phyloP scores from a whole-genome alignment of 2,329 filamentous ascomycete species.

The Mycocentrospora acerina region DNA sequence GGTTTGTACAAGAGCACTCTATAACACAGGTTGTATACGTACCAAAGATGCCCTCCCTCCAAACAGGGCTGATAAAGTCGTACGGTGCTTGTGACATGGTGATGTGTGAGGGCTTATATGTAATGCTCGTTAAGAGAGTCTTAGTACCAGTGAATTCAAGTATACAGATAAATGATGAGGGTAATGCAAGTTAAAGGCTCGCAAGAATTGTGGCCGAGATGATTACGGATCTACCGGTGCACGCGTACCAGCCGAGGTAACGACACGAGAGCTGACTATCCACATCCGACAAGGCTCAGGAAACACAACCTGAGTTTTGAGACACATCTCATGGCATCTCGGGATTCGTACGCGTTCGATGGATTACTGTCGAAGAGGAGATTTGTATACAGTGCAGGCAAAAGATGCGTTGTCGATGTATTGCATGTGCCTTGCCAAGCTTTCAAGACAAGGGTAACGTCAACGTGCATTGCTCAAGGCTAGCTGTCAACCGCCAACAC shows the following conservation, averaged over 20 bases:
- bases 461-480: constrained; percentile 12
- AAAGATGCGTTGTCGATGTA: too few species aligned
- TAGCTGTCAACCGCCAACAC: constrained; percentile 2
- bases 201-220: constrained; percentile 22
- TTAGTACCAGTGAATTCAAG: constrained; percentile 1
- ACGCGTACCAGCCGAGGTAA: too few species aligned
- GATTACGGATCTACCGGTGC: background rate
- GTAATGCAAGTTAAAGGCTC: too few species aligned
- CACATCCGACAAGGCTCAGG: too few species aligned
- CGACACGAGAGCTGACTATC: too few species aligned
- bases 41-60: constrained; percentile 89
- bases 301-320: too few species aligned
- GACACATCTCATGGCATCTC: too few species aligned
- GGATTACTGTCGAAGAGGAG: too few species aligned
- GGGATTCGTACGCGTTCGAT: too few species aligned
- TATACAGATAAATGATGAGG: background rate
- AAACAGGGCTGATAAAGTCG: constrained; percentile 78
- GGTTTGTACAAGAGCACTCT: background rate
- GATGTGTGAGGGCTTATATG: constrained; percentile 7
- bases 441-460: constrained; percentile 8
- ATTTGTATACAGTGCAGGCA: too few species aligned
- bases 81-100: constrained; percentile 70
- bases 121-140: too few species aligned
- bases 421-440: too few species aligned
- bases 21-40: constrained; percentile 10